These are phyloP conservation scores for Coemansia sp. DNA, from an alignment of 192 early-diverging fungal species.

Conservation along the genomic window DNA sequence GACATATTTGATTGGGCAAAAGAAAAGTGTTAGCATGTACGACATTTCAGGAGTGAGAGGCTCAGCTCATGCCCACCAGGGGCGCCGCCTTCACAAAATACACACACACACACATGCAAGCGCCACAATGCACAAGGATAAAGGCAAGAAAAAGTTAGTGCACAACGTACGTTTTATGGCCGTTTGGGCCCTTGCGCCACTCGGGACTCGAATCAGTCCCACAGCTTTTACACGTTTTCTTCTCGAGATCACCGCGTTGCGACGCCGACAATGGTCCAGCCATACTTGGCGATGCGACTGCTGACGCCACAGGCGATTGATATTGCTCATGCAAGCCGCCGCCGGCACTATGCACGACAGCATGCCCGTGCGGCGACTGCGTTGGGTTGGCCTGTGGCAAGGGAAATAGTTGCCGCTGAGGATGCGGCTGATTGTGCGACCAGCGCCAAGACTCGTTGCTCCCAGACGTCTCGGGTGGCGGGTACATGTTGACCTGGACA, in stretches of 20 bases:
- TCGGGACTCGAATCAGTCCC: slow-evolving; percentile 61
- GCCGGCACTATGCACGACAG: slow-evolving; percentile 20
- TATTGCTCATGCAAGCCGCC: slow-evolving; percentile 35
- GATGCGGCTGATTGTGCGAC: slow-evolving; percentile 16
- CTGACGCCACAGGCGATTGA: slow-evolving; percentile 42
- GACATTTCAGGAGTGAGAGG: not conserved
- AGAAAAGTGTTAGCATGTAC: slow-evolving; percentile 4
- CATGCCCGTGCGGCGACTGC: slow-evolving; percentile 33
- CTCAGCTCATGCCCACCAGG: slow-evolving; percentile 1
- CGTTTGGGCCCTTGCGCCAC: slow-evolving; percentile 60
- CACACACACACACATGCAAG: not conserved
- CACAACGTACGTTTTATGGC: slow-evolving; percentile 61
- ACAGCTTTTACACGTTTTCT: slow-evolving; percentile 58
- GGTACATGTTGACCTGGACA: slow-evolving; percentile 51
- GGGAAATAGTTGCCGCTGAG: slow-evolving; percentile 27
- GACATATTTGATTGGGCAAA: not conserved
- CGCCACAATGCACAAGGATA: not conserved
- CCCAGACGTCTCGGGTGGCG: slow-evolving; percentile 34
- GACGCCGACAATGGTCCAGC: slow-evolving; percentile 22
- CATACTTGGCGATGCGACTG: slow-evolving; percentile 38
- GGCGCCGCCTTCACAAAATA: not conserved
- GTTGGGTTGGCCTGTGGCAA: slow-evolving; percentile 17
- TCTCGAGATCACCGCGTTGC: slow-evolving; percentile 33
- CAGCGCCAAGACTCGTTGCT: slow-evolving; percentile 38
- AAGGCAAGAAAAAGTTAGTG: not conserved